Percentiles rank a stretch among this genome's conserved stretches.
Conservation (phyloP, 768 basidiomycete genomes). For the Lyophyllum decastes region DNA sequence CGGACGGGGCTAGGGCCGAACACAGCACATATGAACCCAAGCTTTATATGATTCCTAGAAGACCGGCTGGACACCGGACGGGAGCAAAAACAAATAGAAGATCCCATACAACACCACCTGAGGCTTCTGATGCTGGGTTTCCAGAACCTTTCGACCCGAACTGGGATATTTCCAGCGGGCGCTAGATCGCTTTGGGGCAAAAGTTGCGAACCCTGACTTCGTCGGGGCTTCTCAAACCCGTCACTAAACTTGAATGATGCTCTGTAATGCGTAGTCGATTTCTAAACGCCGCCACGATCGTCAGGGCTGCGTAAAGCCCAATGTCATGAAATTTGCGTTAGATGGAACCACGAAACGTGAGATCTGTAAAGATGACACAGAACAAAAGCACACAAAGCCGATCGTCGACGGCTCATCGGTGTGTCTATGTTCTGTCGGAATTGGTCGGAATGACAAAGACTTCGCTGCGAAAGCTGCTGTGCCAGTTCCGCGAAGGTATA, state of each 20-base stretch:
- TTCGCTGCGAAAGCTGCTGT: background rate
- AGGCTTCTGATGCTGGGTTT: conserved; percentile 1
- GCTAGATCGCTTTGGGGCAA: background rate
- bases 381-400: background rate
- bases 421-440: background rate
- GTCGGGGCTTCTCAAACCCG: background rate
- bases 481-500: background rate
- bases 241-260: background rate
- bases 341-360: background rate
- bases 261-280: background rate
- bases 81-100: conserved; percentile 4
- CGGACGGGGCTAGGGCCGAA: background rate
- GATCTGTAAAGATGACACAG: background rate
- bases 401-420: background rate
- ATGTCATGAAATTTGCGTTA: background rate
- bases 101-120: background rate
- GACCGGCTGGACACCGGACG: conserved; percentile 3
- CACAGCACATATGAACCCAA: background rate
- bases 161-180: background rate
- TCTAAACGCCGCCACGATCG: background rate
- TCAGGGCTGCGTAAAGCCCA: background rate
- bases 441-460: background rate
- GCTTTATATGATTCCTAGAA: conserved; percentile 1
- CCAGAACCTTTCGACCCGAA: background rate
- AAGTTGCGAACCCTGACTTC: background rate